Percentiles rank a stretch among this genome's conserved stretches.
Conservation (phyloP, 345 rosid genomes). For the Kernera saxatilis region DNA sequence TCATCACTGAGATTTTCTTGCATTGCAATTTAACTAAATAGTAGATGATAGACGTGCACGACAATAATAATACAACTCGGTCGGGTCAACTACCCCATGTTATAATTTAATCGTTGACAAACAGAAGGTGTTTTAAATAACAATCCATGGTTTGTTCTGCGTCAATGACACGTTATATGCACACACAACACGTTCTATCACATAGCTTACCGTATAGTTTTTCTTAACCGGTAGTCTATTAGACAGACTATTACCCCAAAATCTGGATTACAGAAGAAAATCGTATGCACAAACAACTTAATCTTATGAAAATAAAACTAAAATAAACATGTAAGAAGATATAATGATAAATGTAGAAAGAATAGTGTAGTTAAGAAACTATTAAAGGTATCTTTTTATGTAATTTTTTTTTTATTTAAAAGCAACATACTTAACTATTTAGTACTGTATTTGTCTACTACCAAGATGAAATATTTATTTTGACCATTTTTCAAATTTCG, state of each 20-base stretch:
- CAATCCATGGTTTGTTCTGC: slow-evolving; percentile 1
- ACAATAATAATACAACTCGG: slow-evolving; percentile 24
- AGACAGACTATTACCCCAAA: neutral
- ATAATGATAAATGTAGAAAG: neutral
- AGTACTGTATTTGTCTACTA: neutral
- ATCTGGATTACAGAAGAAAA: neutral
- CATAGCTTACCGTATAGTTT: neutral
- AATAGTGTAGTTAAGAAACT: neutral
- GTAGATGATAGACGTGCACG: slow-evolving; percentile 29
- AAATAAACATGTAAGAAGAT: neutral
- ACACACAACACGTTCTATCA: slow-evolving; percentile 11
- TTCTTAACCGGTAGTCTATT: neutral
- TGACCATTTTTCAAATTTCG: neutral
- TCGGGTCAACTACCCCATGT: slow-evolving; percentile 32
- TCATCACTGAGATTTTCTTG: neutral
- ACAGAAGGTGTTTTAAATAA: slow-evolving; percentile 3
- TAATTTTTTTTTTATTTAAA: too few species aligned
- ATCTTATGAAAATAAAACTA: neutral
- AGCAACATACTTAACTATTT: too few species aligned
- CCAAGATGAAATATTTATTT: neutral
- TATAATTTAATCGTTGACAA: slow-evolving; percentile 33
- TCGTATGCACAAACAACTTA: neutral
- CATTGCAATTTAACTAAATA: neutral
- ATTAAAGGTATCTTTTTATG: too few species aligned
- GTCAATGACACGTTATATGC: slow-evolving; percentile 12